Base-by-base conservation (phyloP, 345 rosid species). In the Clarkia xantiana region DNA sequence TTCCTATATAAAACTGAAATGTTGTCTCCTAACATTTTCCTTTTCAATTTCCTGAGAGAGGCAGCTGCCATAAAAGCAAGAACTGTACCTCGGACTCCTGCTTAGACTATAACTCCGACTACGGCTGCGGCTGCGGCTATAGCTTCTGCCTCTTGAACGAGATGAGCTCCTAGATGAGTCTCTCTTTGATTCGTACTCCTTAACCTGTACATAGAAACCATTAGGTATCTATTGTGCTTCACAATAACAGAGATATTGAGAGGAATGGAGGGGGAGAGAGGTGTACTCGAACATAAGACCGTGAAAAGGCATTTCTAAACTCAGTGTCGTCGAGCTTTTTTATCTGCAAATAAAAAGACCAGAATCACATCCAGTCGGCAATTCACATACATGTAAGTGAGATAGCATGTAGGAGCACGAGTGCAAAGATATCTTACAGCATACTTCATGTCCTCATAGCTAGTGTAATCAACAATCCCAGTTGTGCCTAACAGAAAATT, bases 401-500 rank as follows among this genome's bases (percentile, higher is more conserved):
- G n/a, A n/a, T n/a, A n/a, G n/a, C n/a, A n/a, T n/a, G n/a, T n/a
- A n/a, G n/a, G n/a, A n/a, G n/a, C n/a, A n/a, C n/a, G n/a, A n/a
- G n/a, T n/a, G n/a, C n/a, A n/a, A n/a, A n/a, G n/a, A n/a, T n/a
- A n/a, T n/a, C n/a, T n/a, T 80, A 91, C 98, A 36, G 99, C 96
- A 61, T 84, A 84, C 68, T 78, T 91, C 99, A 91, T 87, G 66
- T 87, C 99, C 39, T 87, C 99, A 65, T 87, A 84, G 64, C 67
- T 87, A 47, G 88, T 84, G 59, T 91, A 91, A 54, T 87, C 99
- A 41, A 84, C 99, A 14, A 91, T 77, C 51, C 99, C 99, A 9
- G 90, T 82, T 54, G 90, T 87, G 41, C 95, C 98, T 91, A 60
- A 42, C 45, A 55, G 45, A n/a, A n/a, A n/a, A n/a, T n/a, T n/a